These are phyloP conservation scores for Paracoccidioides brasiliensis DNA, from an alignment of 2,329 filamentous ascomycete genomes.

Conservation along the genomic window DNA sequence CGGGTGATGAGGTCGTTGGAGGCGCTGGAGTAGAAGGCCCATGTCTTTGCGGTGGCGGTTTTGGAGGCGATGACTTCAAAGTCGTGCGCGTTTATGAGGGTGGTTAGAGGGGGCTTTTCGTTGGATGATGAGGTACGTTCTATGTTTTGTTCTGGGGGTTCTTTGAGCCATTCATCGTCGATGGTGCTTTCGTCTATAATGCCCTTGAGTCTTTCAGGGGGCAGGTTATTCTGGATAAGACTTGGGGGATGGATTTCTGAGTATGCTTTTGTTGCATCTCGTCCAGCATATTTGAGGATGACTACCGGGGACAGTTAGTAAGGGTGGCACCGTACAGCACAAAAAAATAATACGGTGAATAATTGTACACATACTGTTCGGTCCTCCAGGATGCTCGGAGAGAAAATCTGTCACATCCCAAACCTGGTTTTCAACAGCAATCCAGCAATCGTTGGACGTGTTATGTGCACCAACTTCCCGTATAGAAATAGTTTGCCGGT, in stretches of 20 bases:
- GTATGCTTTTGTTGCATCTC: constrained; percentile 34
- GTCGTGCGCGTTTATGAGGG: constrained; percentile 46
- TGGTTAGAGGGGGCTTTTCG: constrained; percentile 32
- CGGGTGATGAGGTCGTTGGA: constrained; percentile 50
- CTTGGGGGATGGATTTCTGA: constrained; percentile 35
- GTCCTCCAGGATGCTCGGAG: constrained; percentile 49
- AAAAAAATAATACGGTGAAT: background rate
- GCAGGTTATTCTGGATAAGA: constrained; percentile 33
- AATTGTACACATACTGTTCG: constrained; percentile 24
- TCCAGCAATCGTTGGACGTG: constrained; percentile 44
- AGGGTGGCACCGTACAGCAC: background rate
- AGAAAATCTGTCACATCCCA: constrained; percentile 56
- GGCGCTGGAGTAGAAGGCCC: constrained; percentile 56
- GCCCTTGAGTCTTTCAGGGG: constrained; percentile 36
- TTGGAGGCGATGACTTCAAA: constrained; percentile 45
- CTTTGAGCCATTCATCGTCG: constrained; percentile 36
- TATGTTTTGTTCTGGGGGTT: constrained; percentile 22
- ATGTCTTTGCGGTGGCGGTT: constrained; percentile 49
- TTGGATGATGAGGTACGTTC: constrained; percentile 16
- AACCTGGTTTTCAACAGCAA: constrained; percentile 54
- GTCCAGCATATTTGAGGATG: constrained; percentile 34
- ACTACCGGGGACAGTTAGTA: constrained; percentile 16
- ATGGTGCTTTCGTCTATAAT: constrained; percentile 37
- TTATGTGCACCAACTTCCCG: constrained; percentile 39
- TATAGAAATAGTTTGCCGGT: constrained; percentile 25